Evolutionary conservation across 805 yeast species (phyloP).

Genomic region (Myxozyma geophila): DNA sequence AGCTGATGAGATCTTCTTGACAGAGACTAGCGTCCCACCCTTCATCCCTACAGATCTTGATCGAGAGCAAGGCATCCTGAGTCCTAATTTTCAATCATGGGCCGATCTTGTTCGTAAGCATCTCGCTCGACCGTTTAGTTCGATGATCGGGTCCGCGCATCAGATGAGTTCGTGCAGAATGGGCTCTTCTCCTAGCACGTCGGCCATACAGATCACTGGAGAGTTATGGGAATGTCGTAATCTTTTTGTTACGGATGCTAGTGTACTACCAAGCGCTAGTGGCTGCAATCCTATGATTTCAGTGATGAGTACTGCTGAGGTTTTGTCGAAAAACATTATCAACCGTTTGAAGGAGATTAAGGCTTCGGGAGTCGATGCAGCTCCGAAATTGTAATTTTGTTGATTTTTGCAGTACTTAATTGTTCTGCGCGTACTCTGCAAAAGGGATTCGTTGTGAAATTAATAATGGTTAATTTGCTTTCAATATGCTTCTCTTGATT

Average conservation of each 20-base stretch:
- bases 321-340: slow-evolving; percentile 49
- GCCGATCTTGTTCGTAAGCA: slow-evolving; percentile 35
- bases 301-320: slow-evolving; percentile 54
- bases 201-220: slow-evolving; percentile 54
- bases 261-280: slow-evolving; percentile 57
- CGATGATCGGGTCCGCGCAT: slow-evolving; percentile 55
- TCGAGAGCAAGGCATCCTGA: slow-evolving; percentile 49
- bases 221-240: slow-evolving; percentile 55
- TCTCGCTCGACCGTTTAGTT: slow-evolving; percentile 41
- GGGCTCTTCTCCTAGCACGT: slow-evolving; percentile 52
- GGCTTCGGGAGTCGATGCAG: neutral
- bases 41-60: slow-evolving; percentile 41
- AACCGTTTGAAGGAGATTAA: slow-evolving; percentile 36
- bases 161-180: slow-evolving; percentile 60
- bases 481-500: too few relatives aligned
- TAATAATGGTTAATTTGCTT: neutral
- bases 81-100: slow-evolving; percentile 50
- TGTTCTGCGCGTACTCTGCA: too few relatives aligned
- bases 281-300: slow-evolving; percentile 62
- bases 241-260: slow-evolving; percentile 56
- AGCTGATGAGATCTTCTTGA: slow-evolving; percentile 15
- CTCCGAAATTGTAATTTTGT: neutral
- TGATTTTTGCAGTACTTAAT: too few relatives aligned
- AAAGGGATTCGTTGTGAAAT: too few relatives aligned
- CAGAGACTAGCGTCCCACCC: slow-evolving; percentile 16